Base-by-base conservation (phyloP, 768 basidiomycete species). In the Rhodotorula taiwanensis region DNA sequence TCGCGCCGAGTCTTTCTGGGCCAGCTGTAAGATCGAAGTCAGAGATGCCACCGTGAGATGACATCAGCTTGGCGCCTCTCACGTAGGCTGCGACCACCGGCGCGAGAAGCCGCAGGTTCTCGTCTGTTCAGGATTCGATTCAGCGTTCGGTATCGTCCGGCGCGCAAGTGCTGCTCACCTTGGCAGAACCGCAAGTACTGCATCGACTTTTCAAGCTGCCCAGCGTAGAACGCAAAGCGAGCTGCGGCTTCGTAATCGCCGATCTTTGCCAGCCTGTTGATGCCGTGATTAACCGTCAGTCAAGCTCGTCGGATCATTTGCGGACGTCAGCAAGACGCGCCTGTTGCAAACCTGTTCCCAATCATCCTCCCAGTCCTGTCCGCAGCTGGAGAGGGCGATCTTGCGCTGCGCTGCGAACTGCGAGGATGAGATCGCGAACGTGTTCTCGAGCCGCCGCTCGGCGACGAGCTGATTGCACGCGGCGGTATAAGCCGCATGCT, bases 21-120 rank as follows among this genome's bases (percentile, higher is more conserved):
- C 28, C 36, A 64, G 43, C 49, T 63, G 41, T 16, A 5, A 1
- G 33, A 25, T 15, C 18, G 48, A 14, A 16, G 39, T 16, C 13
- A 31, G 21, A 47, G 52, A 14, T 28, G n/a, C 15, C 16, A 23
- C 4, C 21, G 20, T 30, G 20, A 20, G 42, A 34, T 11, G 30
- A 9, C 5, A 16, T 13, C n/a, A 13, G n/a, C n/a, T 4, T 15
- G 4, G 11, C 21, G 23, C 8, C 1, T 25, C 60, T 5, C 9
- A 57, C 58, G 52, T 64, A 69, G 41, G 67, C 67, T 9, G 67
- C 67, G 15, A 69, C 45, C 25, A 69, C 60, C 9, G 67, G 67
- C 1, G 62, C 68, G 45, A 70, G 68, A 53, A 70, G 53, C 5
- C 68, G 60, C 1, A 70, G 31, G 41, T 56, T 53, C 25, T 65